Base-by-base conservation (phyloP, 2,329 filamentous ascomycete genomes). In the Myriosclerotinia duriaeana region DNA sequence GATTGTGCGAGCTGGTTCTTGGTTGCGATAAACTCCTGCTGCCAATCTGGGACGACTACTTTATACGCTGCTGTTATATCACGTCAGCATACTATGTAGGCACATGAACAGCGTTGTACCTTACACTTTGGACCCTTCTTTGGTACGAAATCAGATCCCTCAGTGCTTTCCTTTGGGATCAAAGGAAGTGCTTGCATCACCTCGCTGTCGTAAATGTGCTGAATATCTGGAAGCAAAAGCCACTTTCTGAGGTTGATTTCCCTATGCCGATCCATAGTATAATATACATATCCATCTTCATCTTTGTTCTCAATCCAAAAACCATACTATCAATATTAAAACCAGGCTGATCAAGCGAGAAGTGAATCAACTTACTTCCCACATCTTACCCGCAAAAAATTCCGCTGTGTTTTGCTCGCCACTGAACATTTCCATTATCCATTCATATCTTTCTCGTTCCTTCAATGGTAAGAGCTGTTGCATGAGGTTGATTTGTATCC, bases 401-500 rank as follows among this genome's bases (percentile, higher is more conserved):
- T 60, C 42, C 7, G 14, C 20, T 15, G 42, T 60, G 17, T 36
- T 22, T 22, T 36, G 44, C 15, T 22, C 22, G 20, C 56, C 56
- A 34, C 42, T 36, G 12, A 48, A 60, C 14, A 60, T 42, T 6
- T 60, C 42, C 8, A 17, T 17, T 20, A 38, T 1, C 42, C 56
- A 60, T 15, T 60, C 42, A 48, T 48, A 5, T 36, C 30, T 36
- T 42, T 60, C 42, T 48, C 22, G 7, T 22, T 36, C 42, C 14
- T 22, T 17, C n/a, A 60, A 6, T 36, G 42, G 20, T 11, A 60
- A 20, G 5, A 60, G 26, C 2, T 60, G 42, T 30, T 42, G 56
- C 56, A 60, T 48, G 20, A 60, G 30, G 5, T 36, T 48, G 20
- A 60, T 60, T 1, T 48, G 30, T 48, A 60, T 48, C 56, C 56